Conservation (phyloP, 495 filamentous ascomycete species). For the Talaromyces ruber region DNA sequence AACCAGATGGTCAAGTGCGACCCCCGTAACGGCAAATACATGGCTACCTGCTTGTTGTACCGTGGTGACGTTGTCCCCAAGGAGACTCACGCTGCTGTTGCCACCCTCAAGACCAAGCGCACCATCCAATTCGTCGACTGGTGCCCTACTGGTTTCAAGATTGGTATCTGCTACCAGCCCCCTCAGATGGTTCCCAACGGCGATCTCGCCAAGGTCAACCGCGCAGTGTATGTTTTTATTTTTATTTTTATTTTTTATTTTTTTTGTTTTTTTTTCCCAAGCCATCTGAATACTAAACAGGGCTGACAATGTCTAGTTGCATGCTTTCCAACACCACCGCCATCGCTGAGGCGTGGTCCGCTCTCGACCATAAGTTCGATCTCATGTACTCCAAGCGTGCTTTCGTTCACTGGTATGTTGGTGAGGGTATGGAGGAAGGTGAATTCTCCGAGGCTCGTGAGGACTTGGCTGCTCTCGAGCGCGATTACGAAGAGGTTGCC, state of each 20-base stretch:
- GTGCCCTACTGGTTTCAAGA: conserved; percentile 99
- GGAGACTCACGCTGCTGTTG: conserved; percentile 85
- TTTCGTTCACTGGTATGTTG: conserved; percentile 99
- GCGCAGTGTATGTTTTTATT: conserved; percentile 72
- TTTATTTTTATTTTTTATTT: not conserved
- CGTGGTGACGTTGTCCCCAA: conserved; percentile 97
- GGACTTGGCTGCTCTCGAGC: conserved; percentile 94
- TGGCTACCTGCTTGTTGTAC: conserved; percentile 97
- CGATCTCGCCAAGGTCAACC: conserved; percentile 93
- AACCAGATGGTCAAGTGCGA: conserved; percentile 99
- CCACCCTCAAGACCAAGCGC: conserved; percentile 94
- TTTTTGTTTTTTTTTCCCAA: not conserved
- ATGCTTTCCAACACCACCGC: conserved; percentile 99
- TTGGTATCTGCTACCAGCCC: conserved; percentile 99
- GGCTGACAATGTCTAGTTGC: conserved; percentile 50
- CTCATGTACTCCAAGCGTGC: conserved; percentile 99
- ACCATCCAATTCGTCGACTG: conserved; percentile 99
- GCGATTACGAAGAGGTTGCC: conserved; percentile 98
- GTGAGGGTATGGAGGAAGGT: conserved; percentile 99
- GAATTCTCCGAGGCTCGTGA: conserved; percentile 99
- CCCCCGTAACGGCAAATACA: conserved; percentile 98
- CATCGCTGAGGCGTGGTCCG: conserved; percentile 97
- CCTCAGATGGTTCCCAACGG: conserved; percentile 93
- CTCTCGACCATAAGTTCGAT: conserved; percentile 96
- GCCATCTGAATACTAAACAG: not conserved